phyloP scores from a whole-genome alignment of 2,329 filamentous ascomycete genomes.

The Alternaria sp. region DNA sequence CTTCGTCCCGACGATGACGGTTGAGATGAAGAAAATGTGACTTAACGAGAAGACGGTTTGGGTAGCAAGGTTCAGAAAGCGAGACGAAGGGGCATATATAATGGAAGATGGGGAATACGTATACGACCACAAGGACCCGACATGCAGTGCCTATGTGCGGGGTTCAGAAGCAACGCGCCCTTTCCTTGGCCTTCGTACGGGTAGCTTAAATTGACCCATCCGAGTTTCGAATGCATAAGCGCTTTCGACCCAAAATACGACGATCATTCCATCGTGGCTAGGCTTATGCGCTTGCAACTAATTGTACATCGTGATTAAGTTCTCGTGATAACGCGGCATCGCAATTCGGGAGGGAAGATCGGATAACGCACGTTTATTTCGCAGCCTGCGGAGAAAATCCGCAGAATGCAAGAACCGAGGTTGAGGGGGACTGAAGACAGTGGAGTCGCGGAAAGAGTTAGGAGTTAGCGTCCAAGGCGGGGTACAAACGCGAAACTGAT shows the following conservation, averaged over 20 bases:
- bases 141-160: not conserved
- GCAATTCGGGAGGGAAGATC: conserved; percentile 1
- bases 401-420: not conserved
- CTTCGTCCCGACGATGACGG: not conserved
- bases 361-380: conserved; percentile 1
- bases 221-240: not conserved
- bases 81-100: not conserved
- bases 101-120: not conserved
- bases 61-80: not conserved
- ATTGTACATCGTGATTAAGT: not conserved
- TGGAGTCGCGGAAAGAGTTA: not conserved
- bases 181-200: not conserved
- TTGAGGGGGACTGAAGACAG: not conserved
- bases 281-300: not conserved
- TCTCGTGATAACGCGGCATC: conserved; percentile 2
- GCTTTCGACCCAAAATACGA: not conserved
- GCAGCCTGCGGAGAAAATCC: not conserved
- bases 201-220: not conserved
- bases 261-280: not conserved
- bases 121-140: not conserved
- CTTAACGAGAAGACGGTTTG: not conserved
- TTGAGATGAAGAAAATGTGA: not conserved
- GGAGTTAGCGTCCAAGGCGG: conserved; percentile 3
- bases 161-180: not conserved
- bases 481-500: conserved; percentile 3